phyloP scores from a whole-genome alignment of 192 early-diverging fungal species.

The Phycomyces nitens region DNA sequence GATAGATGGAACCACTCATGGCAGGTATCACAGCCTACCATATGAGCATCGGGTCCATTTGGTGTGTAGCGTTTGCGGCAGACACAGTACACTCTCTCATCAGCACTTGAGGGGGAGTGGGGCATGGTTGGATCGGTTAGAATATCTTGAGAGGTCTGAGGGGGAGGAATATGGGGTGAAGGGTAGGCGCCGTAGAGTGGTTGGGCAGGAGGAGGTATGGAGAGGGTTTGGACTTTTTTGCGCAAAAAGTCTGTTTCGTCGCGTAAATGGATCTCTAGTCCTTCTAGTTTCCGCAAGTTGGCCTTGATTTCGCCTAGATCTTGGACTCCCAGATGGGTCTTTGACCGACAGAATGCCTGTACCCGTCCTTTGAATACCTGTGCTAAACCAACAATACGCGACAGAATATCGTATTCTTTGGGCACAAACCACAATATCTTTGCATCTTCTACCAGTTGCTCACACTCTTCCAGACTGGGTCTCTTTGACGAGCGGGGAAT shows the following conservation, averaged over 20 bases:
- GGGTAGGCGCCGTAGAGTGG: constrained; percentile 19
- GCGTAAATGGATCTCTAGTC: constrained; percentile 37
- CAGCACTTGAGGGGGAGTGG: constrained; percentile 1
- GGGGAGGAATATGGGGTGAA: constrained; percentile 12
- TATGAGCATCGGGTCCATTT: constrained; percentile 23
- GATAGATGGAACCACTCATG: constrained; percentile 64
- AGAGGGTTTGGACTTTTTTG: constrained; percentile 34
- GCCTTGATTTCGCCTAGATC: constrained; percentile 35
- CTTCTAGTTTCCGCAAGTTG: constrained; percentile 39
- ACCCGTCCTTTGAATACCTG: constrained; percentile 13
- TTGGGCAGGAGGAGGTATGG: constrained; percentile 16
- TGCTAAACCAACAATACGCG: constrained; percentile 10
- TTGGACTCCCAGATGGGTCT: constrained; percentile 18
- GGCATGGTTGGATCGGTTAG: background rate
- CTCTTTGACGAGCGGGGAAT: constrained; percentile 33
- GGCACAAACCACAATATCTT: constrained; percentile 42
- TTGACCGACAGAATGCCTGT: constrained; percentile 30
- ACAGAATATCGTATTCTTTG: constrained; percentile 23
- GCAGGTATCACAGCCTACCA: constrained; percentile 64
- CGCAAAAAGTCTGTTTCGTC: constrained; percentile 40
- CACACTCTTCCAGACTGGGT: constrained; percentile 35
- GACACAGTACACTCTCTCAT: constrained; percentile 38
- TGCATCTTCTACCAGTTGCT: constrained; percentile 38
- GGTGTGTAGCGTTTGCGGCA: constrained; percentile 30
- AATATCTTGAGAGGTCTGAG: background rate